These are phyloP conservation scores for Gyromitra esculenta DNA, from an alignment of 2,329 filamentous ascomycete species.

Conservation along the genomic window DNA sequence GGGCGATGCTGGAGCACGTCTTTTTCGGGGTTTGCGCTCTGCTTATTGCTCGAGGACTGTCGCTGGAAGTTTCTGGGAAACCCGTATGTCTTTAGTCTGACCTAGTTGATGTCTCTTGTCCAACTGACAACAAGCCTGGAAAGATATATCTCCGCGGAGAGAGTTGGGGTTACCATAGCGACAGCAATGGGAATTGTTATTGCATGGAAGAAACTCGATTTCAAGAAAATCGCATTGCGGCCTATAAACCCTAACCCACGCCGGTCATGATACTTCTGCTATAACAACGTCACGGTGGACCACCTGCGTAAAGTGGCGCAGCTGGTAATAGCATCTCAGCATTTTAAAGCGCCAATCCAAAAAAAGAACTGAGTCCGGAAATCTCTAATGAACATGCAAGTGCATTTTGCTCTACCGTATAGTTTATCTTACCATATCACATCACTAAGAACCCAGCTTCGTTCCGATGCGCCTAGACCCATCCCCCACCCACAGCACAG, in stretches of 20 bases:
- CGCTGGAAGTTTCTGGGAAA: background rate
- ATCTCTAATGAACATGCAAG: background rate
- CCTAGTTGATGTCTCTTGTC: conserved; percentile 1
- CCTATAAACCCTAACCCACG: conserved; percentile 18
- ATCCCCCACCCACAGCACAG: background rate
- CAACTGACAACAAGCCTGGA: conserved; percentile 5
- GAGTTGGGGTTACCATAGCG: background rate
- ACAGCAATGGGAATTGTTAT: conserved; percentile 3
- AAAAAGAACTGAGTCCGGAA: conserved; percentile 11
- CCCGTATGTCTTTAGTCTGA: background rate
- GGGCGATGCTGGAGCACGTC: too few species aligned
- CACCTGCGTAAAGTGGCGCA: background rate
- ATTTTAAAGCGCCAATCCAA: conserved; percentile 4
- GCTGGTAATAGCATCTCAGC: background rate
- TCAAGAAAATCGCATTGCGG: background rate
- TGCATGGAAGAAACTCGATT: background rate
- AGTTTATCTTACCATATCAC: conserved; percentile 13
- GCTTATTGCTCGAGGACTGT: background rate
- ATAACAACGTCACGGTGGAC: conserved; percentile 6
- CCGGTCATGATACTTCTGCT: background rate
- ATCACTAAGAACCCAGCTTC: background rate
- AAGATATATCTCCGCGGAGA: conserved; percentile 28
- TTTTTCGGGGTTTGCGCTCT: background rate
- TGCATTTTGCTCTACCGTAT: background rate
- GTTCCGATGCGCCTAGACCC: conserved; percentile 13